phyloP scores from a whole-genome alignment of 495 filamentous ascomycete genomes.

The Tetracladium marchalianum region DNA sequence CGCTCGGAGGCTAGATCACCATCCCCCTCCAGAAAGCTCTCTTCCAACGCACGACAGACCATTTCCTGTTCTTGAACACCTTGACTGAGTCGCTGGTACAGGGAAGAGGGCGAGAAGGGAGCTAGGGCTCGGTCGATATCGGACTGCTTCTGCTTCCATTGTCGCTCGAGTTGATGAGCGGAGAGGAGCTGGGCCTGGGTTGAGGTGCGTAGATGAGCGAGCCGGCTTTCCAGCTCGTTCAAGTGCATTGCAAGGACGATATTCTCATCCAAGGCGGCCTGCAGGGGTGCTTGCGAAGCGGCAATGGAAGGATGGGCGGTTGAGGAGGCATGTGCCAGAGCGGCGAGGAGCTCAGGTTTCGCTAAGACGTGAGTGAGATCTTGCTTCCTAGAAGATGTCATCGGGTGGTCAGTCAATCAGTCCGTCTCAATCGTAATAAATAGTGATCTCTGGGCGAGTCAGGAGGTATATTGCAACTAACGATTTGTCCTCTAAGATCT shows the following conservation, averaged over 20 bases:
- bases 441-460: background rate
- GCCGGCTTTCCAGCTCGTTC: slow-evolving; percentile 44
- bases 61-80: slow-evolving; percentile 74
- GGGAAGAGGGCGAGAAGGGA: slow-evolving; percentile 70
- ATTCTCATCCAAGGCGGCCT: slow-evolving; percentile 55
- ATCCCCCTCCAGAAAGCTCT: slow-evolving; percentile 71
- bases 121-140: slow-evolving; percentile 80
- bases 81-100: slow-evolving; percentile 71
- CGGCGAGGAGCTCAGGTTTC: slow-evolving; percentile 47
- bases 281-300: slow-evolving; percentile 43
- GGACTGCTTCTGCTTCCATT: slow-evolving; percentile 78
- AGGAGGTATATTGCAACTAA: slow-evolving; percentile 27
- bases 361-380: slow-evolving; percentile 60
- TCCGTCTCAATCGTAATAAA: background rate
- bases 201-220: slow-evolving; percentile 50
- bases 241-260: slow-evolving; percentile 54
- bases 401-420: background rate
- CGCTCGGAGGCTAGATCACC: slow-evolving; percentile 51
- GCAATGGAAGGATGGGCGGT: slow-evolving; percentile 55
- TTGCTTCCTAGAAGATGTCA: slow-evolving; percentile 28
- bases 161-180: slow-evolving; percentile 77
- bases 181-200: slow-evolving; percentile 75
- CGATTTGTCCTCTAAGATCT: slow-evolving; percentile 65
- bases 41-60: slow-evolving; percentile 72
- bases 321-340: slow-evolving; percentile 52